Conservation (phyloP, 208 protist species). For the Strigomonas galati region DNA sequence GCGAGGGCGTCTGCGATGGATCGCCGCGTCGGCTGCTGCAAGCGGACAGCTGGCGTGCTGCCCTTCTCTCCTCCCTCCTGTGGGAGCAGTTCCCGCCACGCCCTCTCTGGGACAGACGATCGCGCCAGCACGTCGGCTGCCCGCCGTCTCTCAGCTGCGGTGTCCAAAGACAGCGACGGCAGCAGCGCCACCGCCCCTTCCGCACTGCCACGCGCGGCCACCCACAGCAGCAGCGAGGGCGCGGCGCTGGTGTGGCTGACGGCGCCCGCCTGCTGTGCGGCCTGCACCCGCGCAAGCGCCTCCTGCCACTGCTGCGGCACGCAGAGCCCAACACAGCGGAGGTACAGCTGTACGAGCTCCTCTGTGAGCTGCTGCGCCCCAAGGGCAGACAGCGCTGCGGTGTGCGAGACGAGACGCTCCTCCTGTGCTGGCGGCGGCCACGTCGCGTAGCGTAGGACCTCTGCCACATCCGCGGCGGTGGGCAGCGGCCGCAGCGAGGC, state of each 20-base stretch:
- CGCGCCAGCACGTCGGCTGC: not conserved
- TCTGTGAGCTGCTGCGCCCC: conserved; percentile 26
- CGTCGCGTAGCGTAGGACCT: conserved; percentile 6
- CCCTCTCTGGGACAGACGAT: not conserved
- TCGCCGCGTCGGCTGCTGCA: conserved; percentile 19
- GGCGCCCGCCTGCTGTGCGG: not conserved
- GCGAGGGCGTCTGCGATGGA: conserved; percentile 44
- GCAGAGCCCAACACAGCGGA: conserved; percentile 45
- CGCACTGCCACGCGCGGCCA: conserved; percentile 2
- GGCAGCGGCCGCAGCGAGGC: conserved; percentile 3
- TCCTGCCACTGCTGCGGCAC: conserved; percentile 40
- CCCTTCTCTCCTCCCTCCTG: no score
- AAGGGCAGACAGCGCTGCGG: conserved; percentile 29
- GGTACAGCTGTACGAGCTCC: conserved; percentile 40
- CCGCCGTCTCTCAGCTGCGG: not conserved
- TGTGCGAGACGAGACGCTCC: conserved; percentile 25
- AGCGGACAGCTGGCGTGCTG: conserved; percentile 7
- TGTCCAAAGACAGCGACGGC: not conserved
- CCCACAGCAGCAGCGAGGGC: conserved; percentile 2
- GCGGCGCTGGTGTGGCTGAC: not conserved
- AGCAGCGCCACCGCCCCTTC: not conserved
- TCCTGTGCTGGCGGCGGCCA: conserved; percentile 3
- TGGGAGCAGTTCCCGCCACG: not conserved
- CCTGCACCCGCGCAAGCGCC: conserved; percentile 26
- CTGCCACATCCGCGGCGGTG: not conserved